These are phyloP conservation scores for Saxispiralis lemnorum DNA, from an alignment of 495 filamentous ascomycete genomes.

Conservation along the genomic window DNA sequence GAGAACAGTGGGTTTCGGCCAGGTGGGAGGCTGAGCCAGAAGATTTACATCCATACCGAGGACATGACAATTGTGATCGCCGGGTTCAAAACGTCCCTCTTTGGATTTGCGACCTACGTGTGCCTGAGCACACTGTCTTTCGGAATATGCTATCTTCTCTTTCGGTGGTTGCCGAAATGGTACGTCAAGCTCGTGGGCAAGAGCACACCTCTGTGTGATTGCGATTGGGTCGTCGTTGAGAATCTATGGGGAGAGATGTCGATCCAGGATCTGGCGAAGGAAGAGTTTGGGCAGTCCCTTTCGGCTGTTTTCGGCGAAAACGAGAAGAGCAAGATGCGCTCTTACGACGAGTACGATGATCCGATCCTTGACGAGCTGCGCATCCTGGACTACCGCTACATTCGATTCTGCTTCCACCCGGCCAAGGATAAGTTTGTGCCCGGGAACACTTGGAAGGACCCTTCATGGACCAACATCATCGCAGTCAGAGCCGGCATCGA, in stretches of 20 bases:
- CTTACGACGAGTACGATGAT: conserved; percentile 72
- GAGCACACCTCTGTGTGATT: conserved; percentile 46
- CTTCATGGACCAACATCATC: conserved; percentile 56
- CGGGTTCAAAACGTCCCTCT: conserved; percentile 59
- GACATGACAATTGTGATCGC: conserved; percentile 85
- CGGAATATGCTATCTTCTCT: conserved; percentile 63
- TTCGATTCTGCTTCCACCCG: conserved; percentile 82
- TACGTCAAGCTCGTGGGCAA: conserved; percentile 58
- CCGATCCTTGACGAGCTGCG: conserved; percentile 54
- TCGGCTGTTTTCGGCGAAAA: conserved; percentile 71
- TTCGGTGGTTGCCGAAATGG: conserved; percentile 84
- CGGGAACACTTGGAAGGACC: conserved; percentile 82
- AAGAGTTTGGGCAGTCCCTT: conserved; percentile 59
- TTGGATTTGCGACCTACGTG: conserved; percentile 52
- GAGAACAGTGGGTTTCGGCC: conserved; percentile 34
- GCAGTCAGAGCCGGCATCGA: conserved; percentile 69
- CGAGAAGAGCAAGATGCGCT: conserved; percentile 35
- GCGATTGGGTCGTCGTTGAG: conserved; percentile 77
- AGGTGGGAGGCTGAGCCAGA: conserved; percentile 53
- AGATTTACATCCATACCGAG: conserved; percentile 80
- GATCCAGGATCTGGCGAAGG: conserved; percentile 45
- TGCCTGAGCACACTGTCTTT: conserved; percentile 49
- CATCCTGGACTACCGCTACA: conserved; percentile 77
- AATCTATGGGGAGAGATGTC: conserved; percentile 92
- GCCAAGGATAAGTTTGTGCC: conserved; percentile 72